A percentile compares a stretch with the other conserved stretches of the same genome.
These are phyloP conservation scores for Phylloporus sp. DNA, from an alignment of 768 basidiomycete genomes.

Conservation along the genomic window DNA sequence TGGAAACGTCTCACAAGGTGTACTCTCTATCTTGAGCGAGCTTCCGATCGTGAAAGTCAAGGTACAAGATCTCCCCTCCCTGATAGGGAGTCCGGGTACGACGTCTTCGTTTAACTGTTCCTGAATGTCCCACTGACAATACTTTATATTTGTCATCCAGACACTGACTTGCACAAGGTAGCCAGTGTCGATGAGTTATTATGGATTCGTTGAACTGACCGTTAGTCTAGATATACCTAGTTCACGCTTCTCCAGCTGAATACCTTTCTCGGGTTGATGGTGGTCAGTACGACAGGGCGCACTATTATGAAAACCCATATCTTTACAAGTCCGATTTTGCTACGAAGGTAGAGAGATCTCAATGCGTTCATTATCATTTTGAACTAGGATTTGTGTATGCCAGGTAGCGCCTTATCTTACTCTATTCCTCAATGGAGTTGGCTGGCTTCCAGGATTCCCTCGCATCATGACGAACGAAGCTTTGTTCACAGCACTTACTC, in stretches of 20 bases:
- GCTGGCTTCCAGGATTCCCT: conserved; percentile 78
- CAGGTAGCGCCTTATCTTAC: conserved; percentile 85
- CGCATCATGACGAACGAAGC: conserved; percentile 71
- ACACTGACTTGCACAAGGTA: conserved; percentile 57
- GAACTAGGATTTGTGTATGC: background rate
- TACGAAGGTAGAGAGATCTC: conserved; percentile 45
- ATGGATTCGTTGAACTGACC: background rate
- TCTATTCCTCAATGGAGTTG: conserved; percentile 80
- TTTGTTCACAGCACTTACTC: conserved; percentile 46
- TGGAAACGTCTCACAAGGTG: conserved; percentile 82
- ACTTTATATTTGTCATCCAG: conserved; percentile 28
- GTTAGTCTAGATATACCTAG: conserved; percentile 61
- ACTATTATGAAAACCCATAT: conserved; percentile 74
- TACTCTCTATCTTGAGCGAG: conserved; percentile 65
- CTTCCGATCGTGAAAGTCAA: conserved; percentile 60
- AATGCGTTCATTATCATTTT: background rate
- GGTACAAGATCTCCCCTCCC: conserved; percentile 51
- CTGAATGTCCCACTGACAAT: conserved; percentile 1
- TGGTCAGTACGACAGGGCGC: conserved; percentile 50
- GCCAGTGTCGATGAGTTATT: background rate
- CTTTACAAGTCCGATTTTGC: conserved; percentile 66
- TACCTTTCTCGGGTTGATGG: conserved; percentile 66
- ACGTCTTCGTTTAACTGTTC: background rate
- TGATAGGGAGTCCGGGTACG: conserved; percentile 54
- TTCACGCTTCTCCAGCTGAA: conserved; percentile 64